Conservation (phyloP, 768 basidiomycete species). For the Cyclocybe cylindracea region DNA sequence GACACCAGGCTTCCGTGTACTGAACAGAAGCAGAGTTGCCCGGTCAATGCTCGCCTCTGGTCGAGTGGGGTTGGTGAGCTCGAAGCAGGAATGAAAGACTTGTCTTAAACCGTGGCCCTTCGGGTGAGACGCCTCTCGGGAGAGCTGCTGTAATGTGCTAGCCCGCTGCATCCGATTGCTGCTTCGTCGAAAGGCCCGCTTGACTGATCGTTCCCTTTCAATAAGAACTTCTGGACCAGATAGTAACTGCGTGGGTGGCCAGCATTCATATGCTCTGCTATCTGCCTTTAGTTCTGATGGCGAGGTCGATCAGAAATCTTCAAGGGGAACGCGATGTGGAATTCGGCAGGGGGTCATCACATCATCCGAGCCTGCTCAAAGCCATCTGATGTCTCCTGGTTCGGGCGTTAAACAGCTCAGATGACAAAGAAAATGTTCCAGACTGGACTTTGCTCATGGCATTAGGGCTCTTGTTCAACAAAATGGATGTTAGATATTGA, state of each 20-base stretch:
- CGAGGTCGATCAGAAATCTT: slow-evolving; percentile 10
- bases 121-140: slow-evolving; percentile 15
- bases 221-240: slow-evolving; percentile 7
- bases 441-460: slow-evolving; percentile 33
- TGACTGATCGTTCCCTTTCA: slow-evolving; percentile 9
- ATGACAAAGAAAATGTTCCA: slow-evolving; percentile 32
- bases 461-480: slow-evolving; percentile 27
- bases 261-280: background rate
- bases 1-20: too few species aligned
- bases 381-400: slow-evolving; percentile 20
- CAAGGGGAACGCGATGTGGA: slow-evolving; percentile 7
- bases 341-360: slow-evolving; percentile 17
- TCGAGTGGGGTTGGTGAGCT: slow-evolving; percentile 24
- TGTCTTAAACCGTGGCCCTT: slow-evolving; percentile 24
- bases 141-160: too few species aligned
- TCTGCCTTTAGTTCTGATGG: too few species aligned
- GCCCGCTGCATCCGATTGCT: slow-evolving; percentile 5
- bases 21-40: slow-evolving; percentile 26
- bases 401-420: slow-evolving; percentile 20
- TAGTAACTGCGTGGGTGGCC: background rate
- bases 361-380: too few species aligned
- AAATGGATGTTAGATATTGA: slow-evolving; percentile 28
- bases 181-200: slow-evolving; percentile 1
- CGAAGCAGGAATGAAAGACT: slow-evolving; percentile 20
- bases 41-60: slow-evolving; percentile 29